Percentiles rank a stretch among this genome's conserved stretches.
Evolutionary conservation across 768 basidiomycete genomes (phyloP).

Genomic region (Suillus placidus): DNA sequence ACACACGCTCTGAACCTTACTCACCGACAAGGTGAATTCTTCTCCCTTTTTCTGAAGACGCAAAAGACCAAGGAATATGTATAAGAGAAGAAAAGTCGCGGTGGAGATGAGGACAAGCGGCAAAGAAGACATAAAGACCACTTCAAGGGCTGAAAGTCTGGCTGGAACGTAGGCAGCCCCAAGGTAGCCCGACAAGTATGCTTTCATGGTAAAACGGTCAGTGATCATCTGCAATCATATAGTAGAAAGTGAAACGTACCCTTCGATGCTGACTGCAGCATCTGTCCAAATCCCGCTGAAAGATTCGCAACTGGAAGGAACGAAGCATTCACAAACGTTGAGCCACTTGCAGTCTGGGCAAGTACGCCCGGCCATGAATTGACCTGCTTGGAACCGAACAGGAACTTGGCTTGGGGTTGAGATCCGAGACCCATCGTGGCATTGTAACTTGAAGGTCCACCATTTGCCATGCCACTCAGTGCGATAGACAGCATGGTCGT

Average conservation of each 20-base stretch:
- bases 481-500: slow-evolving; percentile 26
- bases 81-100: slow-evolving; percentile 25
- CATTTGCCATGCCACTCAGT: slow-evolving; percentile 12
- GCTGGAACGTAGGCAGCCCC: slow-evolving; percentile 33
- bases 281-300: slow-evolving; percentile 22
- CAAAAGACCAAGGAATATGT: slow-evolving; percentile 20
- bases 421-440: background rate
- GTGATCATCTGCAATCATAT: no score
- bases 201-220: slow-evolving; percentile 7
- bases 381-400: slow-evolving; percentile 24
- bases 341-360: background rate
- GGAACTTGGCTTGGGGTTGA: slow-evolving; percentile 18
- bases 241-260: slow-evolving; percentile 13
- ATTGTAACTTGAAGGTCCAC: slow-evolving; percentile 6
- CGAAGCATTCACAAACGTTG: background rate
- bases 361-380: slow-evolving; percentile 12
- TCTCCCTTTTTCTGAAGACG: slow-evolving; percentile 24
- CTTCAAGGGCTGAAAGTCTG: slow-evolving; percentile 22
- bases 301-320: slow-evolving; percentile 19
- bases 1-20: background rate
- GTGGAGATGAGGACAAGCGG: slow-evolving; percentile 30
- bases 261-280: slow-evolving; percentile 27
- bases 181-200: slow-evolving; percentile 25
- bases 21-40: slow-evolving; percentile 23
- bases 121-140: slow-evolving; percentile 30